Conservation (phyloP, 805 yeast genomes). For the Ogataea salicorniae region DNA sequence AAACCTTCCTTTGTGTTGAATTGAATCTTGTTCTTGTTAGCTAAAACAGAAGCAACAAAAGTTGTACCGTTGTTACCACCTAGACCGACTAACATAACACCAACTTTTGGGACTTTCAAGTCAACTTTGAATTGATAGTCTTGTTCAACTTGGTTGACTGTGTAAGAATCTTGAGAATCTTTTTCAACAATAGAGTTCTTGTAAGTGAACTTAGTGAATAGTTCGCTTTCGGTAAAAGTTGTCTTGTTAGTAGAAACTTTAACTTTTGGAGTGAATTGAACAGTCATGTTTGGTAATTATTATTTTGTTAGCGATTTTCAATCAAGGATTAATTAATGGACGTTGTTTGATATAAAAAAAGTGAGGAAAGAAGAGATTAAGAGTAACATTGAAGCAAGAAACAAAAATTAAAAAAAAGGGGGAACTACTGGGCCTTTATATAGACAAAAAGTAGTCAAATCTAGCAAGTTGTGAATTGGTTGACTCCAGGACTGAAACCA, state of each 20-base stretch:
- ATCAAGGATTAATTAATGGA: background rate
- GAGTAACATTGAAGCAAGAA: background rate
- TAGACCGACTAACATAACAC: constrained; percentile 85
- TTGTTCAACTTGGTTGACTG: constrained; percentile 64
- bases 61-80: constrained; percentile 98
- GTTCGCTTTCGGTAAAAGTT: constrained; percentile 43
- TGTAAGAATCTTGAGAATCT: constrained; percentile 42
- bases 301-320: background rate
- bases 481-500: too few relatives aligned
- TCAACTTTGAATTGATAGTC: constrained; percentile 86
- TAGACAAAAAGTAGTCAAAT: background rate
- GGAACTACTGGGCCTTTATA: constrained; percentile 4
- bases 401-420: background rate
- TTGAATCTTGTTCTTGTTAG: constrained; percentile 72
- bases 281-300: constrained; percentile 21
- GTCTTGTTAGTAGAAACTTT: constrained; percentile 53
- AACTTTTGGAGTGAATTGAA: constrained; percentile 37
- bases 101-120: constrained; percentile 75
- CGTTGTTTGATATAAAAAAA: background rate
- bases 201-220: constrained; percentile 61
- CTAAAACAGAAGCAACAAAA: constrained; percentile 74
- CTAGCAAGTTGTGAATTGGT: too few relatives aligned
- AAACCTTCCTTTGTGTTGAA: constrained; percentile 82
- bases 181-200: constrained; percentile 70
- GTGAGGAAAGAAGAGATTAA: background rate